These are phyloP conservation scores for Trapa incisa DNA, from an alignment of 345 rosid species.

Conservation along the genomic window DNA sequence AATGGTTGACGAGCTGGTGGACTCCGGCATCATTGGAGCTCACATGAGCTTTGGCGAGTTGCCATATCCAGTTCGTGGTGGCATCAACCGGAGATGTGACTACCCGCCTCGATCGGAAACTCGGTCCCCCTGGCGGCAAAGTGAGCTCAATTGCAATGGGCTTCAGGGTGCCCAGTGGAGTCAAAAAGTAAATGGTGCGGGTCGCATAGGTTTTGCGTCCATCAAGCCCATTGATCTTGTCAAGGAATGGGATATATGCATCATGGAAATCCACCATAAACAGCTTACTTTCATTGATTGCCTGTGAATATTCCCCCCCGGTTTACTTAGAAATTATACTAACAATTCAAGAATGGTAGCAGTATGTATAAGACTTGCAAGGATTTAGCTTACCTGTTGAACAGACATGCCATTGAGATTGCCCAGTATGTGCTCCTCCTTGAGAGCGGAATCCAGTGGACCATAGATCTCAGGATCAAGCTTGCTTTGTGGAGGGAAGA, in stretches of 20 bases:
- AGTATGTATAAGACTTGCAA: neutral
- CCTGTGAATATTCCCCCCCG: constrained; percentile 27
- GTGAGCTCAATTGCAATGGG: constrained; percentile 92
- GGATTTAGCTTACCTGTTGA: constrained; percentile 40
- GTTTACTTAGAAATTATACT: neutral
- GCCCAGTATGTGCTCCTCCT: constrained; percentile 66
- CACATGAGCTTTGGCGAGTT: constrained; percentile 91
- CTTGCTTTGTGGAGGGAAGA: constrained; percentile 77
- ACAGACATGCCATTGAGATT: constrained; percentile 74
- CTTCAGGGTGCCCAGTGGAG: constrained; percentile 57
- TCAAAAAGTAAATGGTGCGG: constrained; percentile 69
- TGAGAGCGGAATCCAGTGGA: constrained; percentile 57
- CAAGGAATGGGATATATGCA: constrained; percentile 70
- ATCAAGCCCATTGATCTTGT: constrained; percentile 64
- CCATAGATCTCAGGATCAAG: constrained; percentile 76
- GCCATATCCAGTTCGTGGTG: constrained; percentile 85
- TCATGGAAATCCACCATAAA: constrained; percentile 77
- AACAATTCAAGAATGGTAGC: neutral
- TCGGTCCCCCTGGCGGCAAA: constrained; percentile 39
- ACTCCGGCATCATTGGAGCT: constrained; percentile 88
- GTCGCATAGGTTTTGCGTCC: constrained; percentile 89
- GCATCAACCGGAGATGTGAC: constrained; percentile 71
- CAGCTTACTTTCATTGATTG: constrained; percentile 58
- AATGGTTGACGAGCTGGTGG: constrained; percentile 87
- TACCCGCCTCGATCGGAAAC: constrained; percentile 48